Evolutionary conservation across 2,329 filamentous ascomycete genomes (phyloP).

Genomic region (Colletotrichum abscissum): DNA sequence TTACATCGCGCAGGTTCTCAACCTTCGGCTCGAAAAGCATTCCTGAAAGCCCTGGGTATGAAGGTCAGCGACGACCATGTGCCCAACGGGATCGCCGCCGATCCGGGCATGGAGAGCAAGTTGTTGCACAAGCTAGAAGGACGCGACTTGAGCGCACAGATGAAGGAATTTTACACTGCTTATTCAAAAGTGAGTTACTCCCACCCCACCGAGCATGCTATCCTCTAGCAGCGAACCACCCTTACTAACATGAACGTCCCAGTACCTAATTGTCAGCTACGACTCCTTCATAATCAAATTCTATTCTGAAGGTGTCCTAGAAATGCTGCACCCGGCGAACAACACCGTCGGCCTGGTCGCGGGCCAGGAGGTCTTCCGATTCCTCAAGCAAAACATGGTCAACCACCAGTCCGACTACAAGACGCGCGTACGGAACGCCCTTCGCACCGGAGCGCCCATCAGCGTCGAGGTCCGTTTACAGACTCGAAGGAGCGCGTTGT

Average conservation of each 20-base stretch:
- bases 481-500: slow-evolving; percentile 40
- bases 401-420: slow-evolving; percentile 40
- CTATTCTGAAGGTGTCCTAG: slow-evolving; percentile 40
- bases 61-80: not conserved
- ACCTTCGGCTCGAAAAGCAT: slow-evolving; percentile 23
- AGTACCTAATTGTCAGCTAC: slow-evolving; percentile 40
- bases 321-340: slow-evolving; percentile 39
- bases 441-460: slow-evolving; percentile 45
- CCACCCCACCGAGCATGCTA: too few relatives aligned
- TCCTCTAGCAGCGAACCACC: too few relatives aligned
- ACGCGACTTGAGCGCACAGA: slow-evolving; percentile 39
- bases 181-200: slow-evolving; percentile 40
- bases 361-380: slow-evolving; percentile 42
- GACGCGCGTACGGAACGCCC: slow-evolving; percentile 35
- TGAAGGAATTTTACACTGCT: slow-evolving; percentile 43
- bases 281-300: slow-evolving; percentile 40
- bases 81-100: not conserved
- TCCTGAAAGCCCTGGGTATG: slow-evolving; percentile 24
- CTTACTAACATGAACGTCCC: not conserved
- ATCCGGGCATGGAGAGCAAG: slow-evolving; percentile 40
- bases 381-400: slow-evolving; percentile 41
- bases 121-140: slow-evolving; percentile 42
- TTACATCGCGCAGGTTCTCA: not conserved
- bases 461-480: slow-evolving; percentile 42
- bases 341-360: slow-evolving; percentile 38